A percentile compares a stretch with the other conserved stretches of the same genome.
phyloP scores from a whole-genome alignment of 2,329 filamentous ascomycete species.

The Hypoxylon sp. region DNA sequence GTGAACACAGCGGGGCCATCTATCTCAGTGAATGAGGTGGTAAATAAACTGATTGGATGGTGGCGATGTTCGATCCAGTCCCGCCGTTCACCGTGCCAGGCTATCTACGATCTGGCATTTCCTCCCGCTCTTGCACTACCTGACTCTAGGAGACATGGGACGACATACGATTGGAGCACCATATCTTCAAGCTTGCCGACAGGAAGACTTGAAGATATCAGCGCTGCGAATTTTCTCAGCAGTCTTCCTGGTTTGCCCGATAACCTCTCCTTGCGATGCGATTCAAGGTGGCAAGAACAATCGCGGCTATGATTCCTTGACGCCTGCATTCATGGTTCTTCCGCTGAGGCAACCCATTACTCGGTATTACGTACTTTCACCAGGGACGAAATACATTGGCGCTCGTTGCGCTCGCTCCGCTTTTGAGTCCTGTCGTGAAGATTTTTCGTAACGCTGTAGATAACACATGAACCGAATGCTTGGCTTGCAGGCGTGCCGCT shows the following conservation, averaged over 20 bases:
- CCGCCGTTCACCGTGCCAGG: not conserved
- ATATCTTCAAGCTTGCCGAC: not conserved
- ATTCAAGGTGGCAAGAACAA: not conserved
- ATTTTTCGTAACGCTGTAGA: slow-evolving; percentile 15
- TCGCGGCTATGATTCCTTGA: not conserved
- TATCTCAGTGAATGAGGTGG: not conserved
- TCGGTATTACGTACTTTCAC: not conserved
- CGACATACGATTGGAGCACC: not conserved
- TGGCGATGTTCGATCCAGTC: not conserved
- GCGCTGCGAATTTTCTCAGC: not conserved
- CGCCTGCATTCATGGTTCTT: not conserved
- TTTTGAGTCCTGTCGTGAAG: slow-evolving; percentile 9
- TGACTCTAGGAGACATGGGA: not conserved
- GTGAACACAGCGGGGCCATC: not conserved
- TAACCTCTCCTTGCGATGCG: not conserved
- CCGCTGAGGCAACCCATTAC: not conserved
- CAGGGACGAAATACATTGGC: not conserved
- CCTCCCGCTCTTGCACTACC: not conserved
- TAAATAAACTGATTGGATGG: not conserved
- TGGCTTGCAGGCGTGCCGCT: slow-evolving; percentile 23
- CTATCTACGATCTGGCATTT: not conserved
- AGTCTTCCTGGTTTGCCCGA: not conserved
- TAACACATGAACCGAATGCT: slow-evolving; percentile 39
- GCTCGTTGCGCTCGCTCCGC: slow-evolving; percentile 7
- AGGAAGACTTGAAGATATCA: not conserved